Base-by-base conservation (phyloP, 1,284 basidiomycete genomes). In the Mycena sp. region DNA sequence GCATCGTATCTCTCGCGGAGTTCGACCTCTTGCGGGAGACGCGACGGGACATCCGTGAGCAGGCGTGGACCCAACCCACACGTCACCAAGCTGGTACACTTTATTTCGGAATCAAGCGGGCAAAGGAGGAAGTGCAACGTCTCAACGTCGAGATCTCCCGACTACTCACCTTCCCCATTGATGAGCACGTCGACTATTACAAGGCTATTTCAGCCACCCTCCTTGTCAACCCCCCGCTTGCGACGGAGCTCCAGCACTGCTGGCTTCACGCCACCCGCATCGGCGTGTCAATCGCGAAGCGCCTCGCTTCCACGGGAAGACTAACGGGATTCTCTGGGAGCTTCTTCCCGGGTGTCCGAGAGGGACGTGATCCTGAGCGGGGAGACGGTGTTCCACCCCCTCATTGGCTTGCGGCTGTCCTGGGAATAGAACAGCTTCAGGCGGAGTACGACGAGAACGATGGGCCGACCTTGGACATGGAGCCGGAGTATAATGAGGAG, bases 81-180 rank as follows among this genome's bases (percentile, higher is more conserved):
- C 28, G 23, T 10, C 50, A 28, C 10, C 29, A 52, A 23, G 50
- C 50, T 6, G 21, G 6, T 6, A 14, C 16, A 55, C 58, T 44
- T 2, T 37, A 59, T 26, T 52, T 63, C 41, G 43, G 49, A 6
- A 35, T 49, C 29, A 43, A 50, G 38, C 56, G 57, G 25, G 46
- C 57, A 25, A 32, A 28, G 4, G 61, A 63, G 23, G 61, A 63
- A 32, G 50, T 58, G 19, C 6, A 32, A 7, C 37, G 61, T 14
- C 49, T 58, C 3, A 63, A 63, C 50, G 57, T 63, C 6, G 57
- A 63, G 30, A 63, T 63, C 16, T 32, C 19, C 16, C 56, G 57
- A 12, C 11, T 51, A 7, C 38, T 63, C 37, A 59, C 61, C 26
- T 63, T 35, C 48, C 50, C 60, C 45, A 7, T 52, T 19, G 29